phyloP scores from a whole-genome alignment of 768 basidiomycete genomes.

The Lentinula boryana region DNA sequence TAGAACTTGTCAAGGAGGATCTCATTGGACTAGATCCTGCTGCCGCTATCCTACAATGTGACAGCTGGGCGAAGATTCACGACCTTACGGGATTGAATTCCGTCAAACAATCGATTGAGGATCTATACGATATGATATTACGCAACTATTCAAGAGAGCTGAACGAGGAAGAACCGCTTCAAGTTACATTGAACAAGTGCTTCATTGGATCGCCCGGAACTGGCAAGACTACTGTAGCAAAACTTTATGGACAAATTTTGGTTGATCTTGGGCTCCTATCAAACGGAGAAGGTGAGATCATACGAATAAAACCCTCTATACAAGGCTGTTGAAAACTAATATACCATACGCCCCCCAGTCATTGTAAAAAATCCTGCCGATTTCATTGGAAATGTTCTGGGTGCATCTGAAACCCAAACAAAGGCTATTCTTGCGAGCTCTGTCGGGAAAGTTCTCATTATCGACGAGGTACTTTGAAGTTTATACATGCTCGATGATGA shows the following conservation, averaged over 20 bases:
- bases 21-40: constrained; percentile 40
- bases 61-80: constrained; percentile 30
- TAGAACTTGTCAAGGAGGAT: constrained; percentile 32
- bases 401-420: constrained; percentile 59
- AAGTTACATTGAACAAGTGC: constrained; percentile 40
- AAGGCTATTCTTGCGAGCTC: constrained; percentile 47
- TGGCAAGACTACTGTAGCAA: constrained; percentile 67
- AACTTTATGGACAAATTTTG: constrained; percentile 59
- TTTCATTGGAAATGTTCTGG: constrained; percentile 54
- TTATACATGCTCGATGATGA: neutral
- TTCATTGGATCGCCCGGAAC: constrained; percentile 68
- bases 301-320: constrained; percentile 26
- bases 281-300: constrained; percentile 60
- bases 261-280: constrained; percentile 59
- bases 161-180: constrained; percentile 31
- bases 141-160: constrained; percentile 38
- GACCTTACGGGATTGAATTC: constrained; percentile 26
- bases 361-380: constrained; percentile 64
- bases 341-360: constrained; percentile 29
- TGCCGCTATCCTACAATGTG: constrained; percentile 23
- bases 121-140: constrained; percentile 26
- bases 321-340: neutral
- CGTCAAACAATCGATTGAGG: constrained; percentile 31
- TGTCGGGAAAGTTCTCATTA: constrained; percentile 38
- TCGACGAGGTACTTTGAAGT: constrained; percentile 29